These are phyloP conservation scores for thale cress (Arabidopsis thaliana) DNA, from an alignment of 345 rosid species.

Conservation along the genomic window TAIR10.1 NC_003071.7:12587501-12588000, in stretches of 20 bases:
- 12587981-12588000: too few relatives aligned
- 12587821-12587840: neutral
- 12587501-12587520: constrained; percentile 47
- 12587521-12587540: constrained; percentile 12
- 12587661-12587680: neutral
- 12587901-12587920: neutral
- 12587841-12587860: neutral
- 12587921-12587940: neutral
- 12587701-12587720: too few relatives aligned
- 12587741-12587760: too few relatives aligned
- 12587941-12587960: neutral
- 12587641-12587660: neutral
- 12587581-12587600: neutral
- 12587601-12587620: neutral
- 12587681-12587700: too few relatives aligned
- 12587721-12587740: too few relatives aligned
- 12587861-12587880: neutral
- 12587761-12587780: too few relatives aligned
- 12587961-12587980: too few relatives aligned
- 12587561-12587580: neutral
- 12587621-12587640: neutral
- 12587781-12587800: too few relatives aligned
- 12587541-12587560: neutral
- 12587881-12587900: neutral
- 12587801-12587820: too few relatives aligned